phyloP scores from a whole-genome alignment of 1,284 basidiomycete genomes.

The Sporisorium reilianum region DNA sequence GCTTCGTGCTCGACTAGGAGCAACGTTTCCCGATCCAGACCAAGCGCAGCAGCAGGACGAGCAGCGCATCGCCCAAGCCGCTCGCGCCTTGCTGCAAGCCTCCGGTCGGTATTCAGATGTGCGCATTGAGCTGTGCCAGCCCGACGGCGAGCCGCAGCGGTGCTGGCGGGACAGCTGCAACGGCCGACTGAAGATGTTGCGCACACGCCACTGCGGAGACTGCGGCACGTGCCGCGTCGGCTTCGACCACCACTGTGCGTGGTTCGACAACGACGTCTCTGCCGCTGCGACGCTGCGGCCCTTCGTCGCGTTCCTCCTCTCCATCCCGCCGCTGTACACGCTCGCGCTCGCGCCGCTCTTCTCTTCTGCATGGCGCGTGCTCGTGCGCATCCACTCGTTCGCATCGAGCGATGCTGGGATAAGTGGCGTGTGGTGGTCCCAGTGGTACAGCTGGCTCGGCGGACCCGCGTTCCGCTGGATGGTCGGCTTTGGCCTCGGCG shows the following conservation, averaged over 20 bases:
- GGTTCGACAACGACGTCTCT: slow-evolving; percentile 52
- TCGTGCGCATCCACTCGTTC: slow-evolving; percentile 1
- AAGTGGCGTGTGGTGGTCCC: slow-evolving; percentile 15
- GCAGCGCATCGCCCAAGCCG: neutral
- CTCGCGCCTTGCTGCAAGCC: neutral
- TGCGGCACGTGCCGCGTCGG: slow-evolving; percentile 40
- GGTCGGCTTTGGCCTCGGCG: slow-evolving; percentile 19
- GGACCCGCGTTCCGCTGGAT: slow-evolving; percentile 37
- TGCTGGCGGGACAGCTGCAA: slow-evolving; percentile 37
- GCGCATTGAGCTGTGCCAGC: slow-evolving; percentile 13
- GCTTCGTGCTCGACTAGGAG: slow-evolving; percentile 15
- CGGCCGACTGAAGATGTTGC: slow-evolving; percentile 24
- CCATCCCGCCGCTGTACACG: slow-evolving; percentile 25
- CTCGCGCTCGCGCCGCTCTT: slow-evolving; percentile 28
- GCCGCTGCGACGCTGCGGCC: slow-evolving; percentile 22
- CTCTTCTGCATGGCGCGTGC: slow-evolving; percentile 13
- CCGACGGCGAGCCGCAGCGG: slow-evolving; percentile 25
- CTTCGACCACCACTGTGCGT: slow-evolving; percentile 54
- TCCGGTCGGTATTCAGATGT: neutral
- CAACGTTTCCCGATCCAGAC: slow-evolving; percentile 5
- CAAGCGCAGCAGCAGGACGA: neutral
- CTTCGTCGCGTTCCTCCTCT: slow-evolving; percentile 28
- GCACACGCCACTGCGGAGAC: slow-evolving; percentile 48
- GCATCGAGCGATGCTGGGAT: slow-evolving; percentile 9
- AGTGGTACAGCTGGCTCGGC: slow-evolving; percentile 42